phyloP scores from a whole-genome alignment of 345 rosid genomes.

The Boechera divaricarpa region DNA sequence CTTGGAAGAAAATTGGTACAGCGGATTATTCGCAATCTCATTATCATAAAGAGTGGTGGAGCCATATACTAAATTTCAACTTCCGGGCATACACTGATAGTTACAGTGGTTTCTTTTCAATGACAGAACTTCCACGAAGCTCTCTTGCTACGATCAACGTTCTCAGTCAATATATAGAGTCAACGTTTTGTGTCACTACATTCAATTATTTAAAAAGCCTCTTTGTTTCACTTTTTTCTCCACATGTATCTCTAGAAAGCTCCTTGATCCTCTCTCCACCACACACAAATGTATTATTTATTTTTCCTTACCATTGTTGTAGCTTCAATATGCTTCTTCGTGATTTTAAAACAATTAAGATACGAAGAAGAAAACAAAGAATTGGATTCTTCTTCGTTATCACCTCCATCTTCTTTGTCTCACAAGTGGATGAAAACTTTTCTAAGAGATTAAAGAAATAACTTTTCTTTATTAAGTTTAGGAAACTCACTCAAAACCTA shows the following conservation, averaged over 20 bases:
- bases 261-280: background rate
- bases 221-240: background rate
- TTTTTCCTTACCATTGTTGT: background rate
- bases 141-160: slow-evolving; percentile 8
- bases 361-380: background rate
- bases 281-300: background rate
- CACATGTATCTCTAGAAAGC: background rate
- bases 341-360: background rate
- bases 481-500: too few relatives aligned
- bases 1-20: background rate
- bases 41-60: background rate
- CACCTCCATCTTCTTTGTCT: background rate
- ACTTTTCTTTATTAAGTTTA: too few relatives aligned
- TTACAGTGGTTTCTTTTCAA: background rate
- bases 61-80: background rate
- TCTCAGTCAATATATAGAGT: background rate
- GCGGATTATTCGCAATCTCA: background rate
- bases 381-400: background rate
- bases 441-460: too few relatives aligned
- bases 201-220: background rate
- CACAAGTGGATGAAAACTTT: background rate
- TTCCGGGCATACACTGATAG: background rate
- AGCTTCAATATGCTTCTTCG: background rate
- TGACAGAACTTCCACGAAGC: background rate
- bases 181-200: background rate